phyloP scores from a whole-genome alignment of 176 grass and related monocot species.

The Cenchrus americanus region DNA sequence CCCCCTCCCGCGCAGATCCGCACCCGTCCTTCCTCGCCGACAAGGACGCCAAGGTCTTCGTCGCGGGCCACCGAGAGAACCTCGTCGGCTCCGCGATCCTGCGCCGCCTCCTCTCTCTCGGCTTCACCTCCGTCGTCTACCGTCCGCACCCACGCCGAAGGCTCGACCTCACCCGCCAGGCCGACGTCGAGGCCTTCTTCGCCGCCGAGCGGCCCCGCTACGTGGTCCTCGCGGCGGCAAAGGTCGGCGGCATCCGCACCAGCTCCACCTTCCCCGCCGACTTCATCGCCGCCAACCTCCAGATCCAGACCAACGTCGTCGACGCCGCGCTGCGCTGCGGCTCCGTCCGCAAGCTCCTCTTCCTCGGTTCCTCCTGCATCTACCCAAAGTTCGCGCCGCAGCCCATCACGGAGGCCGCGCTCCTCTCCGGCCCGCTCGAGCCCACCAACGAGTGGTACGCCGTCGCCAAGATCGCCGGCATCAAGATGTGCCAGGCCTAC shows the following conservation, averaged over 20 bases:
- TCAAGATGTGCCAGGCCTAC: conserved; percentile 90
- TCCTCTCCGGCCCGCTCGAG: conserved; percentile 77
- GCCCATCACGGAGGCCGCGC: conserved; percentile 71
- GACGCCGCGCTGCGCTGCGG: conserved; percentile 66
- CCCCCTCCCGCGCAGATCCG: conserved; percentile 32
- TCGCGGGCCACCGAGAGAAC: conserved; percentile 69
- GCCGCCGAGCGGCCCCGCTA: conserved; percentile 64
- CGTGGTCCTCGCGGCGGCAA: conserved; percentile 76
- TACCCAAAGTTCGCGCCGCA: conserved; percentile 83
- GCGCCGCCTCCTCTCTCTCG: conserved; percentile 52
- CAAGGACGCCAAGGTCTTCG: conserved; percentile 68
- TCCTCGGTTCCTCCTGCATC: conserved; percentile 91
- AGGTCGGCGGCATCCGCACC: conserved; percentile 84
- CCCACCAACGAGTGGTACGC: conserved; percentile 94
- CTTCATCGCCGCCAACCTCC: conserved; percentile 85
- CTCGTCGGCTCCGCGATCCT: conserved; percentile 73
- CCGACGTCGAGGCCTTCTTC: conserved; percentile 79
- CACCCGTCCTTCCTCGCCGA: conserved; percentile 62
- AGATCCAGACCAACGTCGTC: conserved; percentile 88
- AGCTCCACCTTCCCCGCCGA: conserved; percentile 77
- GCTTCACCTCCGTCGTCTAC: conserved; percentile 72
- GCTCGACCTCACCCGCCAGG: conserved; percentile 75
- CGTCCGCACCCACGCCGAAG: conserved; percentile 60
- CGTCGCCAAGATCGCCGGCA: conserved; percentile 81
- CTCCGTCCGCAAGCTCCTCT: conserved; percentile 80